Evolutionary conservation across 306 rosid genomes (phyloP), one percentile per base, ranked within the genome.

Genomic region (Cajanus cajan): DNA sequence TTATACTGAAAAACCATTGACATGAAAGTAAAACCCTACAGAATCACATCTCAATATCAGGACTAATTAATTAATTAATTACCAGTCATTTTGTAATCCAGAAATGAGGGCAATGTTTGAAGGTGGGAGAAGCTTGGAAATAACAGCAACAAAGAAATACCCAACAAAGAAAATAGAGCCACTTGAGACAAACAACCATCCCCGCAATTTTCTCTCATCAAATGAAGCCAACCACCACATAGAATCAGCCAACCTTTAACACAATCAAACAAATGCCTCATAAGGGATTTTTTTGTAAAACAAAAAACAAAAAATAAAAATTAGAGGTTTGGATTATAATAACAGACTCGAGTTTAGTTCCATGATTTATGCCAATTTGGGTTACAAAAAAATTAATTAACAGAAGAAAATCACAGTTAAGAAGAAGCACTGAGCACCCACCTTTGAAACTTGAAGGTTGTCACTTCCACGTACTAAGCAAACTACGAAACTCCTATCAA

Each of bases 11-110:
- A 43, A 37, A 13, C 25, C 8, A 22, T 7, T 7, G 57, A 47
- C 16, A 33, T 12, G 63, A 59, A 59, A 58, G 8, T 0, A 18
- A 6, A 40, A 61, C 10, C 43, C 36, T 58, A 1, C 39, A 71
- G 8, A 45, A 13, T 36, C 24, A 34, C n/a, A 37, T 3, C 47
- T 18, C 40, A 16, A 37, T 0, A 25, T 7, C 2, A 24, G 74
- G 70, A 55, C 8, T 59, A 15, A 59, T 6, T 62, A 2, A 25
- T n/a, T n/a, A n/a, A 59, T 12, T 4, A 67, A 71, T 77, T 81
- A 92, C 97, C 98, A 88, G 86, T 94, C 97, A 21, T 89, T 88
- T 84, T 94, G 97, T 36, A 94, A 33, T 63, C 90, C 81, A 50
- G 91, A 87, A 47, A 90, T 71, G 52, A 92, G 34, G 22, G 89